phyloP scores from a whole-genome alignment of 208 protist species.

The Trichomonas gallinae region DNA sequence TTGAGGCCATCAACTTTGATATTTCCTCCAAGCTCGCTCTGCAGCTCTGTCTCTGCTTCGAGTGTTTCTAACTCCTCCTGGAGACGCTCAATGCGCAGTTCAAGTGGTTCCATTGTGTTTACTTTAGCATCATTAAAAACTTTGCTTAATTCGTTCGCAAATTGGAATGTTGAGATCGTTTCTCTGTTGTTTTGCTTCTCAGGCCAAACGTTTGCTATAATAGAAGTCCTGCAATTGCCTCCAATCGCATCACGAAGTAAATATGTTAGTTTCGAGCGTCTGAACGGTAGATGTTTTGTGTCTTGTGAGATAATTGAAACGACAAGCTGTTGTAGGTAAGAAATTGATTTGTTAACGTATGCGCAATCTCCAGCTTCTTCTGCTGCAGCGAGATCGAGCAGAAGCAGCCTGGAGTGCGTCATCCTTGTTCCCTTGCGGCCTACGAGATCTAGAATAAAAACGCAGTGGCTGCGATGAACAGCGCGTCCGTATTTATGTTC shows the following conservation, averaged over 20 bases:
- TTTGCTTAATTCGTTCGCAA: not conserved
- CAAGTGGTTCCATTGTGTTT: conserved; percentile 12
- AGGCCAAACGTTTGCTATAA: not conserved
- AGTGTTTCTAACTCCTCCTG: not conserved
- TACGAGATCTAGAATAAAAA: not conserved
- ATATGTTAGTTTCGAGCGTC: not conserved
- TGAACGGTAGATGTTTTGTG: conserved; percentile 5
- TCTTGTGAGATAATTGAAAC: not conserved
- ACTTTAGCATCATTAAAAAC: not conserved
- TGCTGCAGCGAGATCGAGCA: not conserved
- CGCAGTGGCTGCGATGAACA: not conserved
- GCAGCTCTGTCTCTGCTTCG: not conserved
- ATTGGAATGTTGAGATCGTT: not conserved
- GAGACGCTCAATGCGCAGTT: not conserved
- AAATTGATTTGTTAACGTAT: conserved; percentile 5
- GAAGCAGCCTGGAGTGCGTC: not conserved
- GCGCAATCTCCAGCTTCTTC: not conserved
- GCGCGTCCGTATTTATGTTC: not conserved
- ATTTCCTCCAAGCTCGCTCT: not conserved
- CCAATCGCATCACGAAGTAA: conserved; percentile 18
- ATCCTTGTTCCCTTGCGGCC: not conserved
- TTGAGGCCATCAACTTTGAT: not conserved
- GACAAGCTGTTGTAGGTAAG: not conserved
- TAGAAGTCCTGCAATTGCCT: not conserved
- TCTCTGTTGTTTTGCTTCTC: not conserved